Evolutionary conservation across 2,329 filamentous ascomycete genomes (phyloP).

Genomic region (Cercospora zeae-maydis): DNA sequence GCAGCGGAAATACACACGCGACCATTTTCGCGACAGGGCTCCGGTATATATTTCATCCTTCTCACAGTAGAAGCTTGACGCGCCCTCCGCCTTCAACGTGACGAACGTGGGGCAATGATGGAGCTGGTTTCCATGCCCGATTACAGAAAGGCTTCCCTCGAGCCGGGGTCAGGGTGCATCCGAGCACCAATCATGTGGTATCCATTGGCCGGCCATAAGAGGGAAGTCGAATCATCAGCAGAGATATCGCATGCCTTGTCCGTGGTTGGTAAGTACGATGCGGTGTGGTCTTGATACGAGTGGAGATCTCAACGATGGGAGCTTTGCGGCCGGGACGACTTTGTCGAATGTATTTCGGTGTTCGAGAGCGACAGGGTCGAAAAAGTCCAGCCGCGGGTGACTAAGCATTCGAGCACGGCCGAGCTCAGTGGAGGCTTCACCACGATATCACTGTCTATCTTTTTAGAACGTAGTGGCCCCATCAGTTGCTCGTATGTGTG

Average conservation of each 20-base stretch:
- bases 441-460: no score
- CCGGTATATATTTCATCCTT: background rate
- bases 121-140: slow-evolving; percentile 13
- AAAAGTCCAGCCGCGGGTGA: background rate
- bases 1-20: background rate
- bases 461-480: background rate
- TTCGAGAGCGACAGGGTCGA: background rate
- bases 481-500: background rate
- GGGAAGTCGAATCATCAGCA: slow-evolving; percentile 1
- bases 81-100: slow-evolving; percentile 3
- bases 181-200: background rate
- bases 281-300: background rate
- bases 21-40: background rate
- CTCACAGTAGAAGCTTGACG: background rate
- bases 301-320: background rate
- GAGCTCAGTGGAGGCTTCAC: background rate
- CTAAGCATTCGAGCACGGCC: background rate
- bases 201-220: background rate
- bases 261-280: slow-evolving; percentile 1
- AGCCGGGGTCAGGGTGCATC: background rate
- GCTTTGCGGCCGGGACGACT: slow-evolving; percentile 1
- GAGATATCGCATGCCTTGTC: slow-evolving; percentile 7
- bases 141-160: slow-evolving; percentile 9
- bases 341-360: background rate
- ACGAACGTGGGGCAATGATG: slow-evolving; percentile 5